phyloP scores from a whole-genome alignment of 2,329 filamentous ascomycete species.

The Diaporthe caulivora region DNA sequence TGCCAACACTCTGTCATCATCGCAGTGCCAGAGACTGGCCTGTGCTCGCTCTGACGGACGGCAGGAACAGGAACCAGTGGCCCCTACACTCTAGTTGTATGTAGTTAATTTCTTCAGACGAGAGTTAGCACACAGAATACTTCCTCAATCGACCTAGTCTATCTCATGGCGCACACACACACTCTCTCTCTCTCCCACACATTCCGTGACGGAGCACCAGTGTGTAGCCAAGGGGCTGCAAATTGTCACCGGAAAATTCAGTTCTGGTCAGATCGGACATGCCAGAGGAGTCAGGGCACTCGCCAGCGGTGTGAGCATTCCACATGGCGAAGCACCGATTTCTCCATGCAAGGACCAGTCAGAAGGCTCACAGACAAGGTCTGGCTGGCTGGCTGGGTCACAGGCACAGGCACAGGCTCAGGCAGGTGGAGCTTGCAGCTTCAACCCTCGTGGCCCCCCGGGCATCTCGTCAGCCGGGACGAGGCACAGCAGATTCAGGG shows the following conservation, averaged over 20 bases:
- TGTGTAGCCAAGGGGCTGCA: not conserved
- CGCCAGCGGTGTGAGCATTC: conserved; percentile 9
- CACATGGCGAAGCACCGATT: conserved; percentile 11
- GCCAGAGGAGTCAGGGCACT: not conserved
- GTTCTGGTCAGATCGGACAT: not conserved
- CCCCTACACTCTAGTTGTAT: too few relatives aligned
- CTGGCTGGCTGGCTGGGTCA: not conserved
- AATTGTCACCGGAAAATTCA: not conserved
- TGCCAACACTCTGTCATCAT: not conserved
- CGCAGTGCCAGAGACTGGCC: conserved; percentile 13
- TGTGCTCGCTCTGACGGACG: not conserved
- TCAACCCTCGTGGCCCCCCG: conserved; percentile 29
- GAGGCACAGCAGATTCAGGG: conserved; percentile 14
- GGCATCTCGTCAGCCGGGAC: conserved; percentile 32
- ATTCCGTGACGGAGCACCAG: too few relatives aligned
- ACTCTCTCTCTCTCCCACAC: too few relatives aligned
- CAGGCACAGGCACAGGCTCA: not conserved
- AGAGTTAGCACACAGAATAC: not conserved
- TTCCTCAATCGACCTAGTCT: not conserved
- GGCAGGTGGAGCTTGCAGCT: conserved; percentile 12
- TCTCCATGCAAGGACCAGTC: conserved; percentile 1
- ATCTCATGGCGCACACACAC: not conserved
- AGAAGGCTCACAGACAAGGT: not conserved
- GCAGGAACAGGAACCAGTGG: not conserved
- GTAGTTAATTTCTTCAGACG: not conserved